Conservation (phyloP, 1,284 basidiomycete genomes). For the Cryptococcus depauperatus region DNA sequence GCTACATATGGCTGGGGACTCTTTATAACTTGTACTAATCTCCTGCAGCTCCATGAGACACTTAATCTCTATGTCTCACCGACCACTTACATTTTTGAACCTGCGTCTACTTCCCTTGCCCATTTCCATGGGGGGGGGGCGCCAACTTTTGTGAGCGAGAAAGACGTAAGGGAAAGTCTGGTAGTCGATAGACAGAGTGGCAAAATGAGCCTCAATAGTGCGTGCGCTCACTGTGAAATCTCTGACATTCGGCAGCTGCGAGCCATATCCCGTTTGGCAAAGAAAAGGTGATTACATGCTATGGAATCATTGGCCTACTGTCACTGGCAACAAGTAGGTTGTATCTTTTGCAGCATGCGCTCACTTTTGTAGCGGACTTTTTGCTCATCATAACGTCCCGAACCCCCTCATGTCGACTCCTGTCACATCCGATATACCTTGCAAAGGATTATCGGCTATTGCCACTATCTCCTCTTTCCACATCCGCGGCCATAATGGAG, state of each 20-base stretch:
- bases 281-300: constrained; percentile 50
- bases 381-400: constrained; percentile 81
- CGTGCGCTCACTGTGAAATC: too few relatives aligned
- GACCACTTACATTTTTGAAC: constrained; percentile 43
- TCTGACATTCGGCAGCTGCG: too few relatives aligned
- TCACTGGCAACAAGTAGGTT: constrained; percentile 73
- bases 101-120: constrained; percentile 23
- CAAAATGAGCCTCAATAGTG: constrained; percentile 43
- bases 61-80: constrained; percentile 45
- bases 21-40: not conserved
- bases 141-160: constrained; percentile 29
- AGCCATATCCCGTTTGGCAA: constrained; percentile 41
- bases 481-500: constrained; percentile 52
- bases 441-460: constrained; percentile 89
- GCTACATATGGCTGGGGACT: not conserved
- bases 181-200: constrained; percentile 44
- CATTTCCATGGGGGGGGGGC: constrained; percentile 16
- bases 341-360: constrained; percentile 58
- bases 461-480: constrained; percentile 62
- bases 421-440: constrained; percentile 78
- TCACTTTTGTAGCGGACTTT: constrained; percentile 65
- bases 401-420: constrained; percentile 67
- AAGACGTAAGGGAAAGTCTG: constrained; percentile 43
- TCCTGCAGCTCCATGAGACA: constrained; percentile 40
- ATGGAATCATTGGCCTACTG: constrained; percentile 80